Evolutionary conservation across 2,329 filamentous ascomycete genomes (phyloP), one percentile per base, ranked within the genome.

Genomic region (Acarospora socialis): DNA sequence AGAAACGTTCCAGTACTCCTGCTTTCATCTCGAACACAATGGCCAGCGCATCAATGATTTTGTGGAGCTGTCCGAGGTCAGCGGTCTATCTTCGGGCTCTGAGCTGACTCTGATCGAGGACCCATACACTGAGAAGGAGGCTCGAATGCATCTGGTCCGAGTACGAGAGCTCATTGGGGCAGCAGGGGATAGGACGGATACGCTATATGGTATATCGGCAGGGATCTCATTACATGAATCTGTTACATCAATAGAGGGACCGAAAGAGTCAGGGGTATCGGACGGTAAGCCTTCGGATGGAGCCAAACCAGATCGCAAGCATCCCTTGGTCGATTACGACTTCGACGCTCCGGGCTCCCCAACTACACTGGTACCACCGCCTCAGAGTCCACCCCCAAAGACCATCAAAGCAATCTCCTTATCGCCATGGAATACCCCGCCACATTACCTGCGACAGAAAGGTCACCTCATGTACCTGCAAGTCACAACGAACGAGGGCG

Each of bases 71-170:
- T 84, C 82, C 33, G 87, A 98, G 52, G 80, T 98, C 34, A 69
- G 79, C 28, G 83, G 73, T 35, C 70, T 98, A 34, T 71, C 73
- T 32, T 59, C 77, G 20, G 76, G 84, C 40, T 80, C 86, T 21
- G 79, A 86, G 48, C 69, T 94, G 36, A 70, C 69, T 33, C 62
- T 98, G 46, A 74, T 94, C 33, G 80, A 94, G 59, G 90, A 98
- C 51, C 82, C 92, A 27, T 98, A 98, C 57, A 98, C 83, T 25
- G 90, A 98, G 63, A 95, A 93, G 63, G 90, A 98, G 60, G 87
- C 90, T 18, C 77, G 92, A 43, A 80, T 98, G 66, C 90, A 98
- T 58, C 64, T 95, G 42, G 74, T 98, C 32, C 72, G 90, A 43
- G 78, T 93, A 39, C 72, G 90, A 41, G 90, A 98, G 53, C 69